phyloP scores from a whole-genome alignment of 2,329 filamentous ascomycete genomes.

The Cryphonectria radicalis region DNA sequence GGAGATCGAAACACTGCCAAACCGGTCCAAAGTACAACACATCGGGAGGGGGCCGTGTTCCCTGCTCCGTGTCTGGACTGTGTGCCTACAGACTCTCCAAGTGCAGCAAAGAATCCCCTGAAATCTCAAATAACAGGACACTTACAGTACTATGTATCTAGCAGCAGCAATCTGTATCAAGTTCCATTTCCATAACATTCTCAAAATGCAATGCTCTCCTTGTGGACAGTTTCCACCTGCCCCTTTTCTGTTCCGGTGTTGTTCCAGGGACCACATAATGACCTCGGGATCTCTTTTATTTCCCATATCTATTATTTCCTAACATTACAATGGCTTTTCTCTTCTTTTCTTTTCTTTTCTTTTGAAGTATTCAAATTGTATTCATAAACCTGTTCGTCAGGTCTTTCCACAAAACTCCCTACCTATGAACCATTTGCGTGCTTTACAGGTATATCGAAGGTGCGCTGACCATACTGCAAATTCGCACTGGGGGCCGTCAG shows the following conservation, averaged over 20 bases:
- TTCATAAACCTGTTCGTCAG: background rate
- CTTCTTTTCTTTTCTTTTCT: background rate
- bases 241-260: slow-evolving; percentile 2
- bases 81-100: background rate
- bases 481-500: background rate
- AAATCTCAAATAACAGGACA: background rate
- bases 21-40: background rate
- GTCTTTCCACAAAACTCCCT: background rate
- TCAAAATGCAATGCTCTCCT: background rate
- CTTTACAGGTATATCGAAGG: background rate
- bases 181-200: background rate
- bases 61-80: background rate
- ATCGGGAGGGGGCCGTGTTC: background rate
- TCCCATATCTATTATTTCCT: background rate
- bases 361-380: background rate
- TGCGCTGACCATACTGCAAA: background rate
- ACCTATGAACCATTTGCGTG: background rate
- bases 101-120: background rate
- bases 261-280: background rate
- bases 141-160: background rate
- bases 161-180: background rate
- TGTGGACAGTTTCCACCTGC: slow-evolving; percentile 2
- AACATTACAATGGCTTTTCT: no score
- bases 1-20: background rate
- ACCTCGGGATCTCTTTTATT: background rate